Conservation (phyloP, 1,284 basidiomycete genomes). For the Marasmius oreades region DNA sequence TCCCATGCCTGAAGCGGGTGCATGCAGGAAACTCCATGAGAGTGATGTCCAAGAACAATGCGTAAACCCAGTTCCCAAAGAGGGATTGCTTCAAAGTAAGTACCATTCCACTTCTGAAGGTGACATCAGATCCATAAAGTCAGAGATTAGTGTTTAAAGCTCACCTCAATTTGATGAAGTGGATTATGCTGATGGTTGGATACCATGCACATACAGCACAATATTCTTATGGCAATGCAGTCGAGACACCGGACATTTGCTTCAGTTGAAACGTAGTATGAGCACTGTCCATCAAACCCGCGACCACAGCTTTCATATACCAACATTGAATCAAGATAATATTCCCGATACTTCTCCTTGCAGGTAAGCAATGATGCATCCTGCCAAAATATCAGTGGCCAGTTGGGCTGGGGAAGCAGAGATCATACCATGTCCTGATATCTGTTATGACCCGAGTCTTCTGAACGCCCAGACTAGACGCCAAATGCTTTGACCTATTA, state of each 20-base stretch:
- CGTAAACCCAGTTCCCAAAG: background rate
- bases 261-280: background rate
- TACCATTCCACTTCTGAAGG: background rate
- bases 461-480: too few species aligned
- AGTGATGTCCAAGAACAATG: background rate
- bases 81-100: background rate
- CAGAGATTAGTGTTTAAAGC: background rate
- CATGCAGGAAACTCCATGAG: background rate
- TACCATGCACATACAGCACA: background rate
- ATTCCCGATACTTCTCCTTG: too few species aligned
- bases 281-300: background rate
- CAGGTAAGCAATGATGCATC: too few species aligned
- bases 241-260: background rate
- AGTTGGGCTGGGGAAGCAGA: too few species aligned
- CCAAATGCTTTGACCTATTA: too few species aligned
- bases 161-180: background rate
- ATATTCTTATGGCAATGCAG: background rate
- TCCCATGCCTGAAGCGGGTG: background rate
- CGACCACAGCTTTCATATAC: background rate
- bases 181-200: background rate
- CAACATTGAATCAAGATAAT: background rate
- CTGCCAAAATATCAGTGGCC: too few species aligned
- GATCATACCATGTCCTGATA: too few species aligned
- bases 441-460: too few species aligned
- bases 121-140: background rate